Percentiles rank a stretch among this genome's conserved stretches.
Evolutionary conservation across 345 rosid species (phyloP).

Genomic region (Salix udensis): DNA sequence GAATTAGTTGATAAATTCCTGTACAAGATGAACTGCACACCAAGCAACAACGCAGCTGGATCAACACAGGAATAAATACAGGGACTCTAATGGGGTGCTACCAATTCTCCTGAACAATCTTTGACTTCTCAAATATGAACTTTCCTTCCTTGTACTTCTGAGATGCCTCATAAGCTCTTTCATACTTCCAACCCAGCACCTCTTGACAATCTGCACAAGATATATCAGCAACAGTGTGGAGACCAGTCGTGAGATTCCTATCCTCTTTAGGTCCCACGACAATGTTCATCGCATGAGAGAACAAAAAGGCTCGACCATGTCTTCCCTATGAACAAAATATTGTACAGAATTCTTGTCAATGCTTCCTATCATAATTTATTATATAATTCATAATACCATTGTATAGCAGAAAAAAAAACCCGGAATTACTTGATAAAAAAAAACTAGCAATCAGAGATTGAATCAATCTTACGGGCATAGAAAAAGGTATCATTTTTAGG

Average conservation of each 20-base stretch:
- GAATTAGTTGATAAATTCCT: conserved; percentile 1
- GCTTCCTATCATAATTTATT: neutral
- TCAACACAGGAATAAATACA: neutral
- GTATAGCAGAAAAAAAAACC: neutral
- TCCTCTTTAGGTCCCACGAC: conserved; percentile 22
- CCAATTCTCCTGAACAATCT: conserved; percentile 26
- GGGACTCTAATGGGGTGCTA: neutral
- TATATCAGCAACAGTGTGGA: conserved; percentile 27
- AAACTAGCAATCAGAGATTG: neutral
- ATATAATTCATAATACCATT: neutral
- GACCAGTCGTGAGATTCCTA: conserved; percentile 22
- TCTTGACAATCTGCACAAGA: conserved; percentile 20
- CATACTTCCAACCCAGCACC: conserved; percentile 28
- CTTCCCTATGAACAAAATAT: conserved; percentile 17
- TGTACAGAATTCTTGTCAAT: neutral
- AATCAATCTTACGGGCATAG: neutral
- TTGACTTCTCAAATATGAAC: conserved; percentile 22
- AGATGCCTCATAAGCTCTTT: conserved; percentile 23
- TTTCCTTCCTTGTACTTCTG: conserved; percentile 31
- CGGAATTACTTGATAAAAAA: neutral
- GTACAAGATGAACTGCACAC: neutral
- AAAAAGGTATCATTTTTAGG: neutral
- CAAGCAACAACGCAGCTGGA: neutral
- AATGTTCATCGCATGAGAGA: conserved; percentile 29
- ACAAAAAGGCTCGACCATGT: conserved; percentile 25